Base-by-base conservation (phyloP, 2,329 filamentous ascomycete genomes). In the Fusarium lateritium region DNA sequence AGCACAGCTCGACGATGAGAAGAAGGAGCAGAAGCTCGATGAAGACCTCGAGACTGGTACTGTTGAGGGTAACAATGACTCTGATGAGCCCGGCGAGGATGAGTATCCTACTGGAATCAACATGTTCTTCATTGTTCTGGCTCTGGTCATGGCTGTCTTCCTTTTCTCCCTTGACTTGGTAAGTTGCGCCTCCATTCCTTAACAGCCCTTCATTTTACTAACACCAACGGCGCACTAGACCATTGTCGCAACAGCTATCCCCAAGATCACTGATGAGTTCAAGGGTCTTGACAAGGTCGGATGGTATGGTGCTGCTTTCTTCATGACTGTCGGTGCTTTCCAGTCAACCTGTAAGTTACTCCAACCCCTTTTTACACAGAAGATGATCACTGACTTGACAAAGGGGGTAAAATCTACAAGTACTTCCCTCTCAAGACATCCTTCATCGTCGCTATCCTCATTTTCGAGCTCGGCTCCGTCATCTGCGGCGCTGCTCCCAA, bases 251-350 rank as follows among this genome's bases (percentile, higher is more conserved):
- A 87, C 85, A 0, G 86, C 85, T 11, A 86, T 88, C 40, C 86
- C 86, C 11, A 84, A 84, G 64, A 87, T 88, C 71, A 87, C 86
- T 2, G 82, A 82, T 66, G 81, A 85, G 40, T 85, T 86, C 77
- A 79, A 84, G 58, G 80, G 83, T 47, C 80, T 88, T 19, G 80
- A 82, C 36, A 83, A 88, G 64, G 82, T 87, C 14, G 83, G 84
- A 22, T 90, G 88, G 88, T 90, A 90, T 68, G 86, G 85, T 3
- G 82, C 85, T 17, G 84, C 84, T 42, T 88, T 84, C 69, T 85
- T 86, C 75, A 78, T 86, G 69, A 84, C 83, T 3, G 73, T 83
- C 31, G 83, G 80, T 11, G 78, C 78, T 59, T 79, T 83, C 70
- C 82, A 84, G 71, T 81, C 82, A 43, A 78, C 79, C 17, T 84